Percentiles rank a stretch among this genome's conserved stretches.
Conservation (phyloP, 2,329 filamentous ascomycete species). For the Penicillium sp. region DNA sequence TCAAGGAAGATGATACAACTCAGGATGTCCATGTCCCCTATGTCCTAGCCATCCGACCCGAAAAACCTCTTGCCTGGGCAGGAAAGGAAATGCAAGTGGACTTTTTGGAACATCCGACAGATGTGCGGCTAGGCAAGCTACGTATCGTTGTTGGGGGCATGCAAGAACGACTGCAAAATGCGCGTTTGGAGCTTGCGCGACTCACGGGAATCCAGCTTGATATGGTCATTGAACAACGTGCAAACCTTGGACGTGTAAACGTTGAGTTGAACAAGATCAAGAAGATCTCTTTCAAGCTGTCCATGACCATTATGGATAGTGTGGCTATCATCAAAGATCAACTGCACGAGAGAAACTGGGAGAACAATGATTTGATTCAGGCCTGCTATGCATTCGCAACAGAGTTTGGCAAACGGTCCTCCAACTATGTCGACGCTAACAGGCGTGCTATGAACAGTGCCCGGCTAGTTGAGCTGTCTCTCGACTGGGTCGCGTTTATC, state of each 20-base stretch:
- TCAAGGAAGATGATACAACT: conserved; percentile 64
- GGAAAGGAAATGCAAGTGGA: conserved; percentile 70
- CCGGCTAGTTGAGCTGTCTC: conserved; percentile 84
- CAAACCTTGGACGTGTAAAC: conserved; percentile 91
- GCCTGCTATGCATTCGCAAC: conserved; percentile 99
- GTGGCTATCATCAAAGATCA: conserved; percentile 90
- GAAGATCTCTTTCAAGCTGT: conserved; percentile 91
- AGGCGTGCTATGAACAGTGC: conserved; percentile 95
- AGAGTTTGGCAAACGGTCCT: conserved; percentile 91
- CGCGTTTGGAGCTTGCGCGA: conserved; percentile 74
- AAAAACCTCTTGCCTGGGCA: conserved; percentile 75
- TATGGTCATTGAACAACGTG: conserved; percentile 85
- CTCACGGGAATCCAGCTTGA: conserved; percentile 82
- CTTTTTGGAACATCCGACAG: conserved; percentile 73
- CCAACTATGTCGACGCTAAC: conserved; percentile 94
- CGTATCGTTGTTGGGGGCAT: conserved; percentile 87
- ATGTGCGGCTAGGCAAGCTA: conserved; percentile 81
- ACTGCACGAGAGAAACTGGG: conserved; percentile 64
- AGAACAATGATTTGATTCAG: conserved; percentile 94
- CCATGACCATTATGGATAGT: conserved; percentile 98
- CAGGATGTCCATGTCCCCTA: conserved; percentile 78
- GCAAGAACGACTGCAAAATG: conserved; percentile 71
- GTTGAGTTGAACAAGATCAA: conserved; percentile 88
- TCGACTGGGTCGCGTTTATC: conserved; percentile 98
- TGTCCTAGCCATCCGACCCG: conserved; percentile 78